These are phyloP conservation scores for Aspergillus tanneri DNA, from an alignment of 2,329 filamentous ascomycete genomes.

Conservation along the genomic window DNA sequence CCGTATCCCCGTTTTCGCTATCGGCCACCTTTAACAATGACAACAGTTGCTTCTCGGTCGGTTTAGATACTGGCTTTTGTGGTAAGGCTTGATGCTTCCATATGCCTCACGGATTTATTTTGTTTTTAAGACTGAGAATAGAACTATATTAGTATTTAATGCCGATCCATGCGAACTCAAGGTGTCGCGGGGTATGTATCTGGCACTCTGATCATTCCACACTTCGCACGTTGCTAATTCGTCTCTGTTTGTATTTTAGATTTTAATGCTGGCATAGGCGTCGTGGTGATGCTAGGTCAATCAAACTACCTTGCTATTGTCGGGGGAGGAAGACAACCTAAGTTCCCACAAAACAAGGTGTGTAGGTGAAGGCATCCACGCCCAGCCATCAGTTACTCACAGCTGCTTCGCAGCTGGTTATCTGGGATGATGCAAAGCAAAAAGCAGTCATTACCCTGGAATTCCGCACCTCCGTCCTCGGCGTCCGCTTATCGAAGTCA, in stretches of 20 bases:
- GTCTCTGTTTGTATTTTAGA: constrained; percentile 45
- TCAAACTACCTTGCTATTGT: constrained; percentile 87
- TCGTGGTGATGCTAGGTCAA: constrained; percentile 82
- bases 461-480: constrained; percentile 75
- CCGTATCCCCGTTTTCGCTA: constrained; percentile 70
- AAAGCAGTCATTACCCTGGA: constrained; percentile 74
- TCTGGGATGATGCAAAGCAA: constrained; percentile 86
- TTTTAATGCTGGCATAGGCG: constrained; percentile 77
- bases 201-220: not conserved
- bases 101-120: not conserved
- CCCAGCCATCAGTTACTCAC: not conserved
- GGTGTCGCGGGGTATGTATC: constrained; percentile 55
- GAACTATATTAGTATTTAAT: constrained; percentile 62
- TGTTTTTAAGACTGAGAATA: constrained; percentile 18
- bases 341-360: constrained; percentile 84
- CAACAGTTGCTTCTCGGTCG: constrained; percentile 80
- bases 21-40: constrained; percentile 85
- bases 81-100: constrained; percentile 52
- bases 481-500: constrained; percentile 72
- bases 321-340: constrained; percentile 80
- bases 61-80: constrained; percentile 80
- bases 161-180: constrained; percentile 70
- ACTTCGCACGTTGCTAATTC: not conserved
- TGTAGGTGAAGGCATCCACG: constrained; percentile 5
- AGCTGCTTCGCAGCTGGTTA: constrained; percentile 56